Evolutionary conservation across 2,329 filamentous ascomycete genomes (phyloP).

Genomic region (Stagonosporopsis vannaccii): DNA sequence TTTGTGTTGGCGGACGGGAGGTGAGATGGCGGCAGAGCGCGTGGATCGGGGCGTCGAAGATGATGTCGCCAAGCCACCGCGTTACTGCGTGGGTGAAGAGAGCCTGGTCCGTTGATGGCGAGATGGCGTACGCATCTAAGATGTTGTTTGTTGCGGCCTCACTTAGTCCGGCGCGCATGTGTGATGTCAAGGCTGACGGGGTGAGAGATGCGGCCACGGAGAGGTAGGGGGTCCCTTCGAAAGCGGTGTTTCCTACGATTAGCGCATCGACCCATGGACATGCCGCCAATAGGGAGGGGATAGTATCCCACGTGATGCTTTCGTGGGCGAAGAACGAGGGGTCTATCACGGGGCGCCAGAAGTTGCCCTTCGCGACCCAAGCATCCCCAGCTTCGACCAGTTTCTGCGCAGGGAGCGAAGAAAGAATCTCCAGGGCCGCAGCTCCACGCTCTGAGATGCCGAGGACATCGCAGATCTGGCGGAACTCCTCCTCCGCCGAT

Average conservation of each 20-base stretch:
- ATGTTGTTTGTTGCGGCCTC: neutral
- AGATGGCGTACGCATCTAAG: slow-evolving; percentile 49
- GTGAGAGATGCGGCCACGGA: slow-evolving; percentile 9
- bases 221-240: slow-evolving; percentile 5
- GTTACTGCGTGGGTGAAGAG: slow-evolving; percentile 49
- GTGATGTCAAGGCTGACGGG: slow-evolving; percentile 34
- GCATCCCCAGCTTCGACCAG: neutral
- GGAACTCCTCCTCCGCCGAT: neutral
- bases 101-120: slow-evolving; percentile 43
- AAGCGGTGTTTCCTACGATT: neutral
- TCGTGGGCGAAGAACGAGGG: neutral
- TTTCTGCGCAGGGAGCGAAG: neutral
- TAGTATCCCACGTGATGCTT: neutral
- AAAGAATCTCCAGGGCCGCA: neutral
- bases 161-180: slow-evolving; percentile 21
- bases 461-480: neutral
- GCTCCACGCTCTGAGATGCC: neutral
- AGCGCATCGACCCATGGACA: neutral
- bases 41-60: slow-evolving; percentile 48
- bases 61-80: slow-evolving; percentile 53
- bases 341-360: neutral
- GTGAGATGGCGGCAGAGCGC: slow-evolving; percentile 19
- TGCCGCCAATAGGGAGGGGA: neutral
- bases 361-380: neutral
- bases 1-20: no score